Percentiles rank a stretch among this genome's conserved stretches.
Conservation (phyloP, 2,329 filamentous ascomycete species). For the Verticillium klebahnii region DNA sequence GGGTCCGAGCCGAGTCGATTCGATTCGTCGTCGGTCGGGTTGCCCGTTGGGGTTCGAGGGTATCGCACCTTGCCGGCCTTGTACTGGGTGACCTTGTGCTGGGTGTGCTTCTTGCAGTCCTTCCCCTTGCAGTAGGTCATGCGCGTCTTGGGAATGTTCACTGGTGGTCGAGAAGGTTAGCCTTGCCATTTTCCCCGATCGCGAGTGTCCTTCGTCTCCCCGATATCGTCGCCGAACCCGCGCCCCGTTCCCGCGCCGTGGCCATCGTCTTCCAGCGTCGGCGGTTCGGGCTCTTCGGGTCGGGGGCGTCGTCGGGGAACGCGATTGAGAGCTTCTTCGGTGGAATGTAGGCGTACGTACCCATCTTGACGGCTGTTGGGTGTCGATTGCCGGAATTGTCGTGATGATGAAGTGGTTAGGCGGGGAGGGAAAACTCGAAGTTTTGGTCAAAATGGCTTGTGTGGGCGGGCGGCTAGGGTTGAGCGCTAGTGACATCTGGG, state of each 20-base stretch:
- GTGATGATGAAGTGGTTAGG: constrained; percentile 11
- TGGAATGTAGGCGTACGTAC: constrained; percentile 7
- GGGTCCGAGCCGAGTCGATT: not conserved
- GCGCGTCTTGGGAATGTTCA: constrained; percentile 98
- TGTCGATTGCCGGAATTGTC: constrained; percentile 15
- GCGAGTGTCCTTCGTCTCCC: not conserved
- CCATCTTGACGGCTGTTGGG: constrained; percentile 16
- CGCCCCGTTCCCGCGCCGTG: not conserved
- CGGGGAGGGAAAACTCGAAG: not conserved
- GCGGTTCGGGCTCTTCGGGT: constrained; percentile 4
- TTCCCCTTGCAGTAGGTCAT: constrained; percentile 98
- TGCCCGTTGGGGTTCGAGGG: constrained; percentile 14
- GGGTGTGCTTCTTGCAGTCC: constrained; percentile 87
- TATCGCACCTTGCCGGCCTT: constrained; percentile 78
- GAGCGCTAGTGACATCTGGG: constrained; percentile 5
- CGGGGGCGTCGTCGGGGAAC: not conserved
- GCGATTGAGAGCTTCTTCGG: not conserved
- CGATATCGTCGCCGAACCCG: not conserved
- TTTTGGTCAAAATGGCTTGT: constrained; percentile 13
- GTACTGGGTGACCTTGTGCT: constrained; percentile 94
- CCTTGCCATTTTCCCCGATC: constrained; percentile 5
- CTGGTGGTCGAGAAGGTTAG: constrained; percentile 48
- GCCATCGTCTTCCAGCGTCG: not conserved
- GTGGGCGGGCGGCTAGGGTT: constrained; percentile 9
- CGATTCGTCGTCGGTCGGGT: constrained; percentile 3